These are phyloP conservation scores for Ilex aquifolium DNA, from an alignment of 257 asterid species.

Conservation along the genomic window DNA sequence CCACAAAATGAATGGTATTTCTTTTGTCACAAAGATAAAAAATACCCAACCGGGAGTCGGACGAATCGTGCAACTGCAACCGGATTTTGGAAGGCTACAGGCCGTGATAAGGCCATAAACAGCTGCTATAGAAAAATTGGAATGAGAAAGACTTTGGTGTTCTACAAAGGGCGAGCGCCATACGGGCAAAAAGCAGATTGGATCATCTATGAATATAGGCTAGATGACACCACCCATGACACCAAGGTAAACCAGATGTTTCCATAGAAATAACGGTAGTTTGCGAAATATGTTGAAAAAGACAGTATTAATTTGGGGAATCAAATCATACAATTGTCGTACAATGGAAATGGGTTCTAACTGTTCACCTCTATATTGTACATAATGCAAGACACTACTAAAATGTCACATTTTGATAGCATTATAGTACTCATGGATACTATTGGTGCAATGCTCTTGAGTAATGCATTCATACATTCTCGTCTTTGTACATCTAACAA, in stretches of 20 bases:
- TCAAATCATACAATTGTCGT: no score
- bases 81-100: slow-evolving; percentile 95
- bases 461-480: no score
- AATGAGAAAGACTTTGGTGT: slow-evolving; percentile 83
- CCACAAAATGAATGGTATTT: slow-evolving; percentile 95
- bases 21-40: slow-evolving; percentile 89
- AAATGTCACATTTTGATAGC: no score
- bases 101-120: slow-evolving; percentile 74
- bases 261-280: no score
- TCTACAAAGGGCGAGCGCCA: slow-evolving; percentile 83
- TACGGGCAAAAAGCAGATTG: slow-evolving; percentile 87
- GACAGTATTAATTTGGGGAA: no score
- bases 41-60: slow-evolving; percentile 80
- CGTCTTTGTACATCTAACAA: no score
- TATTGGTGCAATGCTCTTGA: no score
- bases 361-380: no score
- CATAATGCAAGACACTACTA: no score
- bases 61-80: slow-evolving; percentile 89
- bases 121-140: slow-evolving; percentile 65
- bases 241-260: slow-evolving; percentile 14
- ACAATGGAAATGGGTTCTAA: no score
- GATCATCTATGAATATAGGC: slow-evolving; percentile 90
- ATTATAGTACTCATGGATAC: no score
- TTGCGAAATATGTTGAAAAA: no score
- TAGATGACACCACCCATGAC: slow-evolving; percentile 44